Evolutionary conservation across 2,329 filamentous ascomycete species (phyloP).

Genomic region (Xylariaceae sp.): DNA sequence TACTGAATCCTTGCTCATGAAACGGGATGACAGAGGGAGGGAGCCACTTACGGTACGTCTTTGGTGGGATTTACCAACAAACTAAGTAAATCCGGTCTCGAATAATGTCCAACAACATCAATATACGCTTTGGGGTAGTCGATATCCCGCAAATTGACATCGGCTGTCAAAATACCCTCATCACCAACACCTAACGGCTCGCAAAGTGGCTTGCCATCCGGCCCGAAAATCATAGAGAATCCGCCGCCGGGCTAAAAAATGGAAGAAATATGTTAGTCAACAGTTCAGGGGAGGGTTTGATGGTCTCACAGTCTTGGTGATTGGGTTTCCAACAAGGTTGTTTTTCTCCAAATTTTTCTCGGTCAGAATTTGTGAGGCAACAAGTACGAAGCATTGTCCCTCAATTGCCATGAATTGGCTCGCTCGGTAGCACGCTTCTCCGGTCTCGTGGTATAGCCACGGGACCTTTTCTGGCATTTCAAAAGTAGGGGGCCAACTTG

Average conservation of each 20-base stretch:
- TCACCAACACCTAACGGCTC: conserved; percentile 41
- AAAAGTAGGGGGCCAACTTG: conserved; percentile 40
- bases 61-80: conserved; percentile 42
- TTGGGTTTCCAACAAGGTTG: conserved; percentile 41
- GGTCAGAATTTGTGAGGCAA: conserved; percentile 44
- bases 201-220: conserved; percentile 52
- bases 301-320: conserved; percentile 38
- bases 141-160: conserved; percentile 50
- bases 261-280: conserved; percentile 16
- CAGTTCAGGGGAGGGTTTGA: conserved; percentile 1
- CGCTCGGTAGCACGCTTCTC: conserved; percentile 38
- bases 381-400: conserved; percentile 45
- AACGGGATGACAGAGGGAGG: neutral
- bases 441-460: conserved; percentile 42
- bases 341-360: conserved; percentile 45
- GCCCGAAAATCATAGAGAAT: conserved; percentile 53
- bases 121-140: conserved; percentile 45
- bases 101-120: conserved; percentile 43
- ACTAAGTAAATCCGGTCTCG: conserved; percentile 45
- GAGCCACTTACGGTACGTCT: conserved; percentile 26
- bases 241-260: conserved; percentile 44
- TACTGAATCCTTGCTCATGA: neutral
- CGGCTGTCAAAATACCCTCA: conserved; percentile 54
- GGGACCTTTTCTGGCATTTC: conserved; percentile 41
- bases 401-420: conserved; percentile 49